Evolutionary conservation across 257 asterid species (phyloP).

Genomic region (Fraxinus quadrangulata): DNA sequence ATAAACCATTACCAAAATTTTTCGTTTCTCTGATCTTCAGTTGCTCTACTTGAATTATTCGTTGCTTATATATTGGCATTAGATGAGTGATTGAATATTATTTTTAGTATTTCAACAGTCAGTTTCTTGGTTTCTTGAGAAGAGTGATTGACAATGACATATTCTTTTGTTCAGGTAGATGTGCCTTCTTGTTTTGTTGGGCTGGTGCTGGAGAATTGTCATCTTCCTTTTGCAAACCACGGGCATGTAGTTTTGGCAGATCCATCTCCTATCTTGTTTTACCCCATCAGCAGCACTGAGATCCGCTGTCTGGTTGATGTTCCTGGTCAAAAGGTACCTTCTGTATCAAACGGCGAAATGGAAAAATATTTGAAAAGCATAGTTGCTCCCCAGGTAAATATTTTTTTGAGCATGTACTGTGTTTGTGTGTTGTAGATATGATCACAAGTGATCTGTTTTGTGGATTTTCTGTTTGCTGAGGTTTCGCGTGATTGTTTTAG

Average conservation of each 20-base stretch:
- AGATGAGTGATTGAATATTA: too few relatives aligned
- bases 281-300: constrained; percentile 59
- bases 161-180: constrained; percentile 43
- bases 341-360: constrained; percentile 59
- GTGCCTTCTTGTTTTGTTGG: constrained; percentile 67
- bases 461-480: neutral
- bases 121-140: neutral
- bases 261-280: constrained; percentile 60
- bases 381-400: constrained; percentile 58
- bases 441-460: neutral
- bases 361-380: constrained; percentile 46
- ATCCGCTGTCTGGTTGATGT: constrained; percentile 58
- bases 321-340: constrained; percentile 65
- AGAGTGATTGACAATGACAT: neutral
- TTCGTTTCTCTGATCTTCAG: neutral
- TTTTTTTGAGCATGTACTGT: neutral
- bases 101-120: neutral
- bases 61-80: neutral
- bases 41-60: neutral
- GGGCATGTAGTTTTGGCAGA: constrained; percentile 61
- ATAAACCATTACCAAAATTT: neutral
- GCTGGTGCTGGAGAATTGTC: constrained; percentile 52
- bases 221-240: constrained; percentile 52
- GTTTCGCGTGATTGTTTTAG: constrained; percentile 28
- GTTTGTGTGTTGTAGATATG: neutral